phyloP scores from a whole-genome alignment of 2,329 filamentous ascomycete species.

The Xylariaceae sp. region DNA sequence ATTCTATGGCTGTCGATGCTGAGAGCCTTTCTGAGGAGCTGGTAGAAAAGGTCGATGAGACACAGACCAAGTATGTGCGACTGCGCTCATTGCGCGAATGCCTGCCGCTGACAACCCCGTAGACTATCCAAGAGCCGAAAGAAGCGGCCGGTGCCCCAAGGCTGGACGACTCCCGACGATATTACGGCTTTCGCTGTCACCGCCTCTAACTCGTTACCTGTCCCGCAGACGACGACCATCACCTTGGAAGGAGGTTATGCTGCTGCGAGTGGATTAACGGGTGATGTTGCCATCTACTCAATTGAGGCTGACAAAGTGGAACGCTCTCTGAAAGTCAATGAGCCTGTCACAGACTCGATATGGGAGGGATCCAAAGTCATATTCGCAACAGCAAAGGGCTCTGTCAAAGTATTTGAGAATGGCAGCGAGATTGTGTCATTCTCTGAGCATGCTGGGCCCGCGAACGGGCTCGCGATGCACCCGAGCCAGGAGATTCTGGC shows the following conservation, averaged over 20 bases:
- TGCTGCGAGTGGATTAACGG: conserved; percentile 70
- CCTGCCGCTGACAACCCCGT: conserved; percentile 17
- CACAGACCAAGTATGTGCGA: conserved; percentile 67
- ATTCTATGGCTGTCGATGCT: conserved; percentile 90
- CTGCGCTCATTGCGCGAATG: conserved; percentile 1
- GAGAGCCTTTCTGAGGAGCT: conserved; percentile 71
- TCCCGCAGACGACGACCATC: conserved; percentile 46
- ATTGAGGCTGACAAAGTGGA: conserved; percentile 64
- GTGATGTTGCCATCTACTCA: conserved; percentile 72
- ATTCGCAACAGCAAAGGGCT: conserved; percentile 70
- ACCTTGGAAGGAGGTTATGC: conserved; percentile 57
- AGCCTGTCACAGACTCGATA: conserved; percentile 60
- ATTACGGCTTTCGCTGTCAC: conserved; percentile 49
- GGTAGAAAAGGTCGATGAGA: conserved; percentile 69
- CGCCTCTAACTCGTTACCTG: conserved; percentile 41
- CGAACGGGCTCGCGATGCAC: conserved; percentile 74
- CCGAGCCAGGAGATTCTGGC: conserved; percentile 79
- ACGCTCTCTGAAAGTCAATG: conserved; percentile 61
- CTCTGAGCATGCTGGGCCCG: conserved; percentile 77
- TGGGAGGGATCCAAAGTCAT: conserved; percentile 68
- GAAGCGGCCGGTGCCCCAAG: conserved; percentile 80
- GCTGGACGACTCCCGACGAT: conserved; percentile 74
- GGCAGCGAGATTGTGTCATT: conserved; percentile 67
- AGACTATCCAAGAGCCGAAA: conserved; percentile 85
- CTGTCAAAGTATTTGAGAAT: conserved; percentile 74